Evolutionary conservation across 73 alveolate genomes (phyloP).

Genomic region (Paramecium bursaria): DNA sequence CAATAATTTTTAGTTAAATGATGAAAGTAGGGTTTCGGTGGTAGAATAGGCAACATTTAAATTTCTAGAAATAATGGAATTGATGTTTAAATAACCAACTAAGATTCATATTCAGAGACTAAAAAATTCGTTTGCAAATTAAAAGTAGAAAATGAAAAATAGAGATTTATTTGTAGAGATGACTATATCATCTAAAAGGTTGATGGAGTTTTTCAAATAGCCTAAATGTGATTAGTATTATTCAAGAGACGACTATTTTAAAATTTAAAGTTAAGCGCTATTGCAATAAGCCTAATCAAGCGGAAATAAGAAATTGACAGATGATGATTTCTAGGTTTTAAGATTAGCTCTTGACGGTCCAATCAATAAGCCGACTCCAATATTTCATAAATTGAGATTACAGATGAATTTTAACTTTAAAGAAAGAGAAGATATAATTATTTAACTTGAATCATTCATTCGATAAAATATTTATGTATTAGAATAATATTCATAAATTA

Average conservation of each 20-base stretch:
- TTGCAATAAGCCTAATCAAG: background rate
- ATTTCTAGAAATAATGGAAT: slow-evolving; percentile 29
- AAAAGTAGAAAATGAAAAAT: slow-evolving; percentile 1
- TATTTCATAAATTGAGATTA: background rate
- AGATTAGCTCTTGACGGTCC: background rate
- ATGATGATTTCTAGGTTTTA: slow-evolving; percentile 19
- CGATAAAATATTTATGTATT: background rate
- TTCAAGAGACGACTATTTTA: slow-evolving; percentile 35
- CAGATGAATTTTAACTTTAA: background rate
- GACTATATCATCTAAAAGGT: background rate
- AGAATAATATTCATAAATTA: background rate
- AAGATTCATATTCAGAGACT: slow-evolving; percentile 23
- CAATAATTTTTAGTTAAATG: slow-evolving; percentile 44
- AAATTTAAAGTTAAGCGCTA: background rate
- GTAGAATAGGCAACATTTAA: slow-evolving; percentile 13
- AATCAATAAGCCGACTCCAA: background rate
- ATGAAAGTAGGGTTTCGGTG: slow-evolving; percentile 28
- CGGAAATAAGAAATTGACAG: background rate
- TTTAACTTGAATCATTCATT: background rate
- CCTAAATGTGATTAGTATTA: slow-evolving; percentile 41
- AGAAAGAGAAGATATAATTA: slow-evolving; percentile 44
- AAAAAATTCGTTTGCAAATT: background rate
- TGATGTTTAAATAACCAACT: slow-evolving; percentile 43
- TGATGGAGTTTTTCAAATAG: slow-evolving; percentile 33
- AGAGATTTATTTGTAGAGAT: slow-evolving; percentile 35